Percentiles rank a stretch among this genome's conserved stretches.
phyloP scores from a whole-genome alignment of 495 filamentous ascomycete species.

The Hypoxylon lenormandii region DNA sequence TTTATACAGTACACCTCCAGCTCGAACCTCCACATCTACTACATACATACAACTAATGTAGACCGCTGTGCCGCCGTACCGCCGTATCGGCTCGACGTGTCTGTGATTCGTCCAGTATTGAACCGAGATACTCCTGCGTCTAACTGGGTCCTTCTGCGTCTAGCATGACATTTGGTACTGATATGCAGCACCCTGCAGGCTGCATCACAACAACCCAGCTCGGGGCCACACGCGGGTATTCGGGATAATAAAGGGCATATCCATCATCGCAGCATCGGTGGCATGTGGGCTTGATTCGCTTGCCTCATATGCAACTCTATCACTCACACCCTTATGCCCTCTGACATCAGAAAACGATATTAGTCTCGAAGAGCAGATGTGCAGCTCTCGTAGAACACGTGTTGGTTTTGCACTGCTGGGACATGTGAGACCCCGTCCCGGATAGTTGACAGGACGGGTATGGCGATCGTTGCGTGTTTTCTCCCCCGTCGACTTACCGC shows the following conservation, averaged over 20 bases:
- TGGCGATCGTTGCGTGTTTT: conserved; percentile 31
- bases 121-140: conserved; percentile 17
- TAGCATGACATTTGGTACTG: conserved; percentile 46
- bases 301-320: conserved; percentile 46
- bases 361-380: conserved; percentile 24
- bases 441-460: conserved; percentile 21
- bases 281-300: conserved; percentile 39
- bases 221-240: conserved; percentile 42
- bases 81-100: conserved; percentile 21
- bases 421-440: conserved; percentile 33
- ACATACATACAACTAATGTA: no score
- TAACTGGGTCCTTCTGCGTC: conserved; percentile 28
- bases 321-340: conserved; percentile 37
- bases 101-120: conserved; percentile 29
- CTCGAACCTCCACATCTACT: no score
- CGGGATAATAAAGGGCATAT: conserved; percentile 41
- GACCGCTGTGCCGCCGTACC: conserved; percentile 30
- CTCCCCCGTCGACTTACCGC: conserved; percentile 15
- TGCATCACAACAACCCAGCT: conserved; percentile 34
- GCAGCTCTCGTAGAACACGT: conserved; percentile 39
- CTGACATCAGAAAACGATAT: conserved; percentile 45
- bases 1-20: conserved; percentile 8
- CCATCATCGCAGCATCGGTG: conserved; percentile 15
- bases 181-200: conserved; percentile 40
- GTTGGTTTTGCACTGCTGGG: conserved; percentile 35